A percentile compares a stretch with the other conserved stretches of the same genome.
Evolutionary conservation across 331 rosid genomes (phyloP).

Genomic region (Quercus tomentella): DNA sequence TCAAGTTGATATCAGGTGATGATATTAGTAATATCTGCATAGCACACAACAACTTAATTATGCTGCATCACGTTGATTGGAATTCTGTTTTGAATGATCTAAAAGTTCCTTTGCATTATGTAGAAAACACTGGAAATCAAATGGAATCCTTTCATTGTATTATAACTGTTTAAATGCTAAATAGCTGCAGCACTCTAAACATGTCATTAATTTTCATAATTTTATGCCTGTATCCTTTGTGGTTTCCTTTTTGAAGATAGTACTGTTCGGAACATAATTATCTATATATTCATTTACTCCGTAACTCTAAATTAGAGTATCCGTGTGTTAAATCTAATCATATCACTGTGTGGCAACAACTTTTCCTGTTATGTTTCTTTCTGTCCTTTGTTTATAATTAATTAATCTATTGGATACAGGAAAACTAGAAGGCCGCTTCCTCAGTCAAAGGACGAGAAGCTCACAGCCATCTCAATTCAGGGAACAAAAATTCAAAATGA

Average conservation of each 20-base stretch:
- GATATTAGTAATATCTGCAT: too few species aligned
- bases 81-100: not conserved
- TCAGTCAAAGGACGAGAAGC: constrained; percentile 30
- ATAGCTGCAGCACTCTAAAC: not conserved
- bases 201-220: not conserved
- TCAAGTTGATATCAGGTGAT: too few species aligned
- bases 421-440: constrained; percentile 31
- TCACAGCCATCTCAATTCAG: constrained; percentile 26
- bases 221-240: not conserved
- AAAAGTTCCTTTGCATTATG: not conserved
- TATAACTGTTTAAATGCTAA: not conserved
- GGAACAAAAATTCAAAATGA: constrained; percentile 10
- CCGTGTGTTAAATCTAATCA: not conserved
- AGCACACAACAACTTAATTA: too few species aligned
- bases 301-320: not conserved
- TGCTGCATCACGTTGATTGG: not conserved
- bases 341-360: not conserved
- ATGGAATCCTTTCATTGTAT: not conserved
- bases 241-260: not conserved
- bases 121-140: not conserved
- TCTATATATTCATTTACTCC: not conserved
- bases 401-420: constrained; percentile 32
- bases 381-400: not conserved
- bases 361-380: not conserved
- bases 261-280: not conserved